Evolutionary conservation across 2,329 filamentous ascomycete species (phyloP).

Genomic region (Teratosphaeria zuluensis): DNA sequence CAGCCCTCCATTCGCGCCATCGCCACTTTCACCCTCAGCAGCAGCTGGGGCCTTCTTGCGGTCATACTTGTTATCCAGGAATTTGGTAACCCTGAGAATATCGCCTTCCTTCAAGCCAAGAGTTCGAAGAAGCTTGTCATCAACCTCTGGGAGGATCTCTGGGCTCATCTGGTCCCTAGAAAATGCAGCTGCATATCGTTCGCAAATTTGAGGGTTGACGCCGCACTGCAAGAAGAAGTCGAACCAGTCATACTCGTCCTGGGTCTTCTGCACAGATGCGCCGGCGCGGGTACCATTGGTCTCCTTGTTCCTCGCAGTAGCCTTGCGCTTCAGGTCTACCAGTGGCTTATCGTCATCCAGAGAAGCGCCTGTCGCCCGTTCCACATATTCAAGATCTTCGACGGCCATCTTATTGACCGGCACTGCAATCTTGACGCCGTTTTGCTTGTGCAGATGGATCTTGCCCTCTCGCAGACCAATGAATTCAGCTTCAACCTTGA

Average conservation of each 20-base stretch:
- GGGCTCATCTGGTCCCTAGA: constrained; percentile 90
- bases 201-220: constrained; percentile 84
- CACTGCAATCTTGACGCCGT: constrained; percentile 96
- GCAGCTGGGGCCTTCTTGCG: constrained; percentile 36
- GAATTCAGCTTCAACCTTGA: constrained; percentile 96
- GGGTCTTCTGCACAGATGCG: constrained; percentile 52
- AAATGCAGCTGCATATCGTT: constrained; percentile 87
- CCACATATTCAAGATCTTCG: constrained; percentile 90
- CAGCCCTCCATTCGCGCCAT: constrained; percentile 51
- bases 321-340: constrained; percentile 61
- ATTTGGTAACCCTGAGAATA: constrained; percentile 89
- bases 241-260: constrained; percentile 92
- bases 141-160: constrained; percentile 81
- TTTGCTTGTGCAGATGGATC: constrained; percentile 94
- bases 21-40: constrained; percentile 23
- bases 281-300: constrained; percentile 36
- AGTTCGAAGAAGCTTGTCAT: constrained; percentile 69
- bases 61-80: constrained; percentile 69
- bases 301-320: constrained; percentile 41
- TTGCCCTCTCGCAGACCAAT: constrained; percentile 90
- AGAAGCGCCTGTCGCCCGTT: constrained; percentile 75
- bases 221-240: constrained; percentile 94
- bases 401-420: constrained; percentile 92
- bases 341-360: constrained; percentile 87
- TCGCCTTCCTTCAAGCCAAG: constrained; percentile 93